Conservation (phyloP, 2,329 filamentous ascomycete species). For the Grosmannia huntii region DNA sequence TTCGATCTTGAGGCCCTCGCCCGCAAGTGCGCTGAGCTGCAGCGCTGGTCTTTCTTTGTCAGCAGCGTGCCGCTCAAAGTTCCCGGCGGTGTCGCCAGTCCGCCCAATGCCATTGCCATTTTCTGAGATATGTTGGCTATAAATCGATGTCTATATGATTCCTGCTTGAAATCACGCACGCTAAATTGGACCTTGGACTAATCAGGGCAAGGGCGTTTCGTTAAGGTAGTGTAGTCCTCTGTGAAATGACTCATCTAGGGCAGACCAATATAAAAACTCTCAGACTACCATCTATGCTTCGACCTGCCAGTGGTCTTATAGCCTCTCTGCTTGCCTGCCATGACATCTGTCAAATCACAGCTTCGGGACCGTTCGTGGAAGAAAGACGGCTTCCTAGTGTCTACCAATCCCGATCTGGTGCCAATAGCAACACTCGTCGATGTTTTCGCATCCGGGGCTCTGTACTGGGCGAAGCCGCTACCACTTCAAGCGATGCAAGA, state of each 20-base stretch:
- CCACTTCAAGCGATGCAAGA: neutral
- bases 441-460: neutral
- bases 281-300: too few relatives aligned
- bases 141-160: too few relatives aligned
- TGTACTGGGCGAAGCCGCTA: neutral
- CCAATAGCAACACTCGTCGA: neutral
- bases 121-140: slow-evolving; percentile 19
- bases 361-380: neutral
- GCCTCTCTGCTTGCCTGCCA: neutral
- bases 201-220: too few relatives aligned
- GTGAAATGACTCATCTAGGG: too few relatives aligned
- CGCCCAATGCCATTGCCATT: slow-evolving; percentile 25
- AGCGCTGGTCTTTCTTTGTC: slow-evolving; percentile 28
- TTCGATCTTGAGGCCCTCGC: slow-evolving; percentile 30
- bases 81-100: slow-evolving; percentile 24
- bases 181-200: too few relatives aligned
- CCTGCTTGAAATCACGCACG: too few relatives aligned
- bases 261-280: too few relatives aligned
- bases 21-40: slow-evolving; percentile 18
- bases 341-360: neutral
- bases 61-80: slow-evolving; percentile 23
- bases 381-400: neutral
- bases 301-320: too few relatives aligned
- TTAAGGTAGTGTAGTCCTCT: too few relatives aligned
- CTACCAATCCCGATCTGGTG: neutral